These are phyloP conservation scores for Salix dunnii DNA, from an alignment of 345 rosid genomes.

Conservation along the genomic window DNA sequence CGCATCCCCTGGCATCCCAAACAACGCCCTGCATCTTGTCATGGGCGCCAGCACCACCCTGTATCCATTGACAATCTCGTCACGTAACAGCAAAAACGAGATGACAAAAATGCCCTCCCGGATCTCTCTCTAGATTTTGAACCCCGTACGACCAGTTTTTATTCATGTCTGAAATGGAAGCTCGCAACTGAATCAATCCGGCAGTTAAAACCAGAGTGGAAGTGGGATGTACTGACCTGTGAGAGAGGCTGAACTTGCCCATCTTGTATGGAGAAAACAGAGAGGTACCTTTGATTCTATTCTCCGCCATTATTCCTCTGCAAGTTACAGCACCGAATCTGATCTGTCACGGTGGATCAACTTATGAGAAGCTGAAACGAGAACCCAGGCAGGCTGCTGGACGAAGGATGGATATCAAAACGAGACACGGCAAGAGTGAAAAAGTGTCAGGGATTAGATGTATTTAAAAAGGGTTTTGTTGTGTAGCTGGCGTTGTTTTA, in stretches of 20 bases:
- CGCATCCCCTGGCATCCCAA: conserved; percentile 61
- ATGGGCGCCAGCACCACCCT: conserved; percentile 90
- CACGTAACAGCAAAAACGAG: background rate
- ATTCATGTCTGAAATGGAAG: background rate
- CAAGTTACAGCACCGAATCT: background rate
- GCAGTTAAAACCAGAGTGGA: background rate
- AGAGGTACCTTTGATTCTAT: conserved; percentile 7
- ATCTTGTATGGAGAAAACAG: conserved; percentile 68
- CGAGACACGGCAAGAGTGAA: too few species aligned
- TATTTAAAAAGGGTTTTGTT: too few species aligned
- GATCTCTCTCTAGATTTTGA: background rate
- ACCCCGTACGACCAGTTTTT: too few species aligned
- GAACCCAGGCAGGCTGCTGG: too few species aligned
- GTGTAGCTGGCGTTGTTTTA: too few species aligned
- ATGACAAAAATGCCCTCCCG: conserved; percentile 5
- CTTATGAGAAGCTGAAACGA: too few species aligned
- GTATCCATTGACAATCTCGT: background rate
- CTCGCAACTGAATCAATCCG: background rate
- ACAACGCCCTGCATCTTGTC: conserved; percentile 86
- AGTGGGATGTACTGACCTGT: conserved; percentile 42
- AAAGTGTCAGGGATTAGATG: too few species aligned
- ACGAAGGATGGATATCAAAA: too few species aligned
- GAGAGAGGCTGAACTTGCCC: conserved; percentile 77
- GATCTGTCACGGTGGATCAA: too few species aligned
- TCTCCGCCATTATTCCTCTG: conserved; percentile 18